Conservation (phyloP, 805 yeast species). For the Metschnikowia arizonensis region DNA sequence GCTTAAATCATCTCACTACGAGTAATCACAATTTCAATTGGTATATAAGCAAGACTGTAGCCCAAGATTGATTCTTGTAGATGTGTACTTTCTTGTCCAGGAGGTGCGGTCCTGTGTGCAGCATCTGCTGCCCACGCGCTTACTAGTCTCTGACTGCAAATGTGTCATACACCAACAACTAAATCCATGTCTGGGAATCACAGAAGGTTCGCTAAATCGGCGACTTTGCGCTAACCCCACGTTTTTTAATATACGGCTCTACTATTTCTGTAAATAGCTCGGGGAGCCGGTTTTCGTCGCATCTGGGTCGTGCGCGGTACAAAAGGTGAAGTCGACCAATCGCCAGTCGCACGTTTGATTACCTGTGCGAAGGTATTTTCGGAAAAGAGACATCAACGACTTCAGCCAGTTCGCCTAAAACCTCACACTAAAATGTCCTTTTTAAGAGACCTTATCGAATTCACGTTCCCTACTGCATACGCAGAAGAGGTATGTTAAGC, state of each 20-base stretch:
- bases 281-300: not conserved
- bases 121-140: not conserved
- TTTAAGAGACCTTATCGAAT: conserved; percentile 73
- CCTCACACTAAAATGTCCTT: conserved; percentile 37
- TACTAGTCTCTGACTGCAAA: not conserved
- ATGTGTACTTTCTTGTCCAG: no score
- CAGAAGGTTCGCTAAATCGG: not conserved
- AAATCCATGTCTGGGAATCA: not conserved
- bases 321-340: conserved; percentile 15
- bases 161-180: not conserved
- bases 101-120: not conserved
- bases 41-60: not conserved
- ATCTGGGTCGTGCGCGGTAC: conserved; percentile 10
- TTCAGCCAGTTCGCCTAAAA: conserved; percentile 7
- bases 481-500: conserved; percentile 62
- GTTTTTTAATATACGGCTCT: not conserved
- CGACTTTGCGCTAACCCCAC: no score
- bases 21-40: conserved; percentile 1
- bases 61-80: no score
- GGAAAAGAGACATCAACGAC: conserved; percentile 6
- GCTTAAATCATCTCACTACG: conserved; percentile 4
- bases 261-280: not conserved
- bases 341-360: conserved; percentile 21
- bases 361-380: conserved; percentile 15
- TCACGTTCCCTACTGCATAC: conserved; percentile 75